Evolutionary conservation across 1,139 yeast species (phyloP), one percentile per base, ranked within the genome.

Genomic region (Maudiozyma humilis): DNA sequence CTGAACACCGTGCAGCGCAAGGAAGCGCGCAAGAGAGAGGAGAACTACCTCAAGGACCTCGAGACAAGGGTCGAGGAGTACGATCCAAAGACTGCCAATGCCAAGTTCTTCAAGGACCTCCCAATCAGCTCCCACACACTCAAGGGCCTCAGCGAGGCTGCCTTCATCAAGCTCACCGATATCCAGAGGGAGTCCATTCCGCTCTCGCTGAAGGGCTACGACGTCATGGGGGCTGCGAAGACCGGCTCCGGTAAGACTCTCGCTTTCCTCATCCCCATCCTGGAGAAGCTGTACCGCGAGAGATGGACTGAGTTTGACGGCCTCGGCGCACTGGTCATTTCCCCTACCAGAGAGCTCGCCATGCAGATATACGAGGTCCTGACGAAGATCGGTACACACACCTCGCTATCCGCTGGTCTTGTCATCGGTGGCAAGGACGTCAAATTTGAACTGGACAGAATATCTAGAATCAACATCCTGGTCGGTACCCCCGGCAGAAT

Each of bases 341-440:
- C 96, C 1, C 97, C 98, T 6, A 91, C 97, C 0, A 75, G 98
- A 64, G 98, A 89, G 62, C 70, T 91, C 48, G 96, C 98, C 0
- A 82, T 87, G 52, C 98, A 91, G 65, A 91, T 85, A 23, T 91
- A 88, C 57, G 96, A 89, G 59, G 97, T 91, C 2, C 67, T 91
- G 49, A 71, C 83, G 27, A 85, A 82, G 55, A 82, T 91, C 44
- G 99, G 98, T 32, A 78, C 80, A 43, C 72, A 78, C 53, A 85
- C 82, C 54, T 72, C 80, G 12, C 79, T 91, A 50, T 86, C 96
- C 4, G 97, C 97, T 2, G 98, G 96, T 50, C 71, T 91, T 52
- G 95, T 91, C 16, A 89, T 93, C 55, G 99, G 99, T 47, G 99
- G 99, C 43, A 89, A 91, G 62, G 96, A 91, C 63, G 87, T 86